A percentile compares a stretch with the other conserved stretches of the same genome.
Evolutionary conservation across 2,329 filamentous ascomycete genomes (phyloP).

Genomic region (Colletotrichum spaethianum): DNA sequence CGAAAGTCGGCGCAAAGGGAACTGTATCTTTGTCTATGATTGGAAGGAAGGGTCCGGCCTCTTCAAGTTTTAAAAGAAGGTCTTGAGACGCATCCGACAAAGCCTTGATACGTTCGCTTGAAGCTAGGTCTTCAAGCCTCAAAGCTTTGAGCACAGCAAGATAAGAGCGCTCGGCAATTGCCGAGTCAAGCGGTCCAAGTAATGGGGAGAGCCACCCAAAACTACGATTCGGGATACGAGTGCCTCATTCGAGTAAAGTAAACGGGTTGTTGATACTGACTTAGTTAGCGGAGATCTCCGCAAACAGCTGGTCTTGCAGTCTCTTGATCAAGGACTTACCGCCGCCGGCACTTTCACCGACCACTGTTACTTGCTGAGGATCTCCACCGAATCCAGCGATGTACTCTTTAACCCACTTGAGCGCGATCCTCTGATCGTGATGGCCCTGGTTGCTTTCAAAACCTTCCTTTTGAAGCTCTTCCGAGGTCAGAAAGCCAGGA

Average conservation of each 20-base stretch:
- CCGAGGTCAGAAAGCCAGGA: conserved; percentile 63
- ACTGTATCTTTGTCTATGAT: conserved; percentile 16
- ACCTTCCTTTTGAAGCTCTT: conserved; percentile 60
- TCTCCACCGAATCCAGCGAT: conserved; percentile 54
- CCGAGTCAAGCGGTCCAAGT: background rate
- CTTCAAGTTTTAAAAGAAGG: background rate
- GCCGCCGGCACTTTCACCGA: conserved; percentile 65
- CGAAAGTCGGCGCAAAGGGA: conserved; percentile 7
- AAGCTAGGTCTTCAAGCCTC: background rate
- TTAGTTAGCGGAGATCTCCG: background rate
- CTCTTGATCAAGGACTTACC: conserved; percentile 47
- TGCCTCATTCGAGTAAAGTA: conserved; percentile 14
- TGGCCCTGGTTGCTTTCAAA: conserved; percentile 61
- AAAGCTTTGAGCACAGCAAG: background rate
- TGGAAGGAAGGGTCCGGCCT: background rate
- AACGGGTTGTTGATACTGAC: background rate
- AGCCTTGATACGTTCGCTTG: background rate
- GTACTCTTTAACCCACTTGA: conserved; percentile 52
- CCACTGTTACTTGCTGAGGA: conserved; percentile 49
- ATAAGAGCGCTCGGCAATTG: conserved; percentile 9
- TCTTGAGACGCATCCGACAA: background rate
- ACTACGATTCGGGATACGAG: background rate
- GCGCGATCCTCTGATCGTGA: conserved; percentile 53
- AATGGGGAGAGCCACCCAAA: conserved; percentile 9
- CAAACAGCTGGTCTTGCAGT: background rate